phyloP scores from a whole-genome alignment of 2,329 filamentous ascomycete genomes.

The Aspergillus thermomutatus region DNA sequence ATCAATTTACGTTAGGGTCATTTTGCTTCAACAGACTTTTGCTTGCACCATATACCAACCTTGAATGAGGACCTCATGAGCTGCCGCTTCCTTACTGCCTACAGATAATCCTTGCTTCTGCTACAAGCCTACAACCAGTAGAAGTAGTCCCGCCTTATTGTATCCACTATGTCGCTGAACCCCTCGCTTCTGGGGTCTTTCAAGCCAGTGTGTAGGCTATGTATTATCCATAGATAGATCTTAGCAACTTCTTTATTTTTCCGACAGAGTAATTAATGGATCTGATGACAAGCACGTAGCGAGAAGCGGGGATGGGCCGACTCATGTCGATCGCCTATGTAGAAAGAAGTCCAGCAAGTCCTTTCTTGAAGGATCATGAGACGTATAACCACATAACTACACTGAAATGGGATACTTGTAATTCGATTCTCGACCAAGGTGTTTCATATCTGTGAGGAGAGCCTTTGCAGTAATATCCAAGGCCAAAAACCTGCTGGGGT shows the following conservation, averaged over 20 bases:
- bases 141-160: background rate
- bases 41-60: background rate
- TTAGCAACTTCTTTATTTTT: background rate
- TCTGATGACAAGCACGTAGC: background rate
- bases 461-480: background rate
- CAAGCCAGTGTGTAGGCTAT: background rate
- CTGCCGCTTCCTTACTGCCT: background rate
- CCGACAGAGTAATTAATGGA: background rate
- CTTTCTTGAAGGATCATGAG: background rate
- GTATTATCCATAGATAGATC: background rate
- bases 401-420: background rate
- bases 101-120: background rate
- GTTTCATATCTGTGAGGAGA: background rate
- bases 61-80: background rate
- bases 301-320: background rate
- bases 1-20: background rate
- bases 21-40: background rate
- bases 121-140: background rate
- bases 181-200: background rate
- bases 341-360: background rate
- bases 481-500: slow-evolving; percentile 7
- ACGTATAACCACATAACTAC: background rate
- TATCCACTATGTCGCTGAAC: background rate
- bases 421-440: background rate
- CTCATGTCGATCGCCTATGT: background rate